Evolutionary conservation across 2,329 filamentous ascomycete species (phyloP), one percentile per base, ranked within the genome.

Genomic region (Arthrinium phaeospermum): DNA sequence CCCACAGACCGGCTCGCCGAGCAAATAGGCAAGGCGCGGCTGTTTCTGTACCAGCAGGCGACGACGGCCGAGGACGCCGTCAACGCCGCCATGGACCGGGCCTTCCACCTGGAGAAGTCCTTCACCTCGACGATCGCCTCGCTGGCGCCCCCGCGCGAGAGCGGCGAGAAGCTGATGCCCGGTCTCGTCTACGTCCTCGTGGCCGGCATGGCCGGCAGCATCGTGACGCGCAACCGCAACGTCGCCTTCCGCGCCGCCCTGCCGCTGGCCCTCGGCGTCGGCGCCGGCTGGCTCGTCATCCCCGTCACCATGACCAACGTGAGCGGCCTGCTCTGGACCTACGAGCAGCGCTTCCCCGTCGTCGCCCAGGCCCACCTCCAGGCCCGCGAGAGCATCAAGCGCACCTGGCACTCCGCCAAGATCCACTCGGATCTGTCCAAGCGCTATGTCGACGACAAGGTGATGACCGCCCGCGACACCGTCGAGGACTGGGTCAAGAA

Each of bases 241-340:
- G 88, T 98, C 75, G 82, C 98, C 74, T 86, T 99, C 71, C 91
- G 96, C 76, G 91, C 92, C 71, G 86, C 91, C 1, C 88, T 93
- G 1, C 96, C 96, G 14, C 83, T 96, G 69, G 91, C 92, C 27
- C 90, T 98, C 61, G 96, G 95, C 76, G 85, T 97, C 75, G 91
- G 91, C 71, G 93, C 95, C 72, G 95, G 94, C 73, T 96, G 95
- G 91, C 87, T 91, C 74, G 91, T 98, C 51, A 85, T 99, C 68
- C 96, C 96, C 64, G 87, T 96, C 75, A 99, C 96, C 57, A 97
- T 95, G 89, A 87, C 90, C 82, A 99, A 99, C 83, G 91, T 97
- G 41, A 91, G 92, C 61, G 92, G 96, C 80, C 86, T 98, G 80
- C 85, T 93, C 67, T 99, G 96, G 96, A 91, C 90, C 81, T 99